Conservation (phyloP, 352 stramenopile species). For the Peronospora destructor region DNA sequence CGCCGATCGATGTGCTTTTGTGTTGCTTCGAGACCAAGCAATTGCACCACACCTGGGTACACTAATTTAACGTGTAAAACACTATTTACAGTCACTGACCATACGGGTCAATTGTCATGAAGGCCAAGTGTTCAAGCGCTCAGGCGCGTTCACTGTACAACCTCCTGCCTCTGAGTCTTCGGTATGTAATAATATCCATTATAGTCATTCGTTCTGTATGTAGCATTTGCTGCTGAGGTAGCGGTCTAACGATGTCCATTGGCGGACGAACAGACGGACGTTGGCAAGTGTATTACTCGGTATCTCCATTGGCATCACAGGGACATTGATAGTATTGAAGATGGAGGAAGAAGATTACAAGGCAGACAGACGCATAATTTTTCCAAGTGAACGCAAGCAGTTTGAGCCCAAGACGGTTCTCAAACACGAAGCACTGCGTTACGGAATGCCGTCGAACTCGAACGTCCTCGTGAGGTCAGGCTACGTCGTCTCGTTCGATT, state of each 20-base stretch:
- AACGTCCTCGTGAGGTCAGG: constrained; percentile 71
- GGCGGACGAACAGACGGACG: constrained; percentile 29
- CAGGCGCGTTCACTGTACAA: constrained; percentile 24
- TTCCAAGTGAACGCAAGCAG: constrained; percentile 11
- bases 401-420: constrained; percentile 15
- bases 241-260: constrained; percentile 8
- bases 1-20: neutral
- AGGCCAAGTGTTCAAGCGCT: constrained; percentile 15
- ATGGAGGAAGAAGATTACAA: constrained; percentile 22
- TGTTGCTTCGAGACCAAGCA: constrained; percentile 2
- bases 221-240: neutral
- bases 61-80: neutral
- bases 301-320: constrained; percentile 43
- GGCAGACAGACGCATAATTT: constrained; percentile 3
- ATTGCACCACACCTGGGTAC: constrained; percentile 7
- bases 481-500: constrained; percentile 84
- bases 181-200: constrained; percentile 12
- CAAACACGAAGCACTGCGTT: constrained; percentile 66
- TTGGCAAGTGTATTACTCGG: constrained; percentile 42
- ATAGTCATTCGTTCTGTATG: neutral
- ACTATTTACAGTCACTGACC: neutral
- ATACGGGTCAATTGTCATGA: constrained; percentile 20
- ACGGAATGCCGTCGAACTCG: constrained; percentile 52
- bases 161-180: constrained; percentile 29
- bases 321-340: constrained; percentile 34